phyloP scores from a whole-genome alignment of 2,329 filamentous ascomycete genomes.

The Diaporthe destruens region DNA sequence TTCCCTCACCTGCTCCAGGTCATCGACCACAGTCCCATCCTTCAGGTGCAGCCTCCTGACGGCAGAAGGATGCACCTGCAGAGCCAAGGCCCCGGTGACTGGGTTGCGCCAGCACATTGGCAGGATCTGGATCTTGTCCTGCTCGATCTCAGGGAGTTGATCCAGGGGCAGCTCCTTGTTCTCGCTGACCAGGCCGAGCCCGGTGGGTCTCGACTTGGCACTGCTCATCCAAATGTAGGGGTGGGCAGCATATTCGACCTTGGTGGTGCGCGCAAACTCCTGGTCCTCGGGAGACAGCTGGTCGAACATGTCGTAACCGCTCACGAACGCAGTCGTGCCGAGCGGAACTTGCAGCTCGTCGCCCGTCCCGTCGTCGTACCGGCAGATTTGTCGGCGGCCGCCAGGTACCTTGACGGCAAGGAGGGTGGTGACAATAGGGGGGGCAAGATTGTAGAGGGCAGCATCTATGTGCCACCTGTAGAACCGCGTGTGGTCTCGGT shows the following conservation, averaged over 20 bases:
- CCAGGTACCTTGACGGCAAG: slow-evolving; percentile 80
- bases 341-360: slow-evolving; percentile 77
- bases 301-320: slow-evolving; percentile 78
- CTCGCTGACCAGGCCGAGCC: slow-evolving; percentile 78
- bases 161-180: slow-evolving; percentile 61
- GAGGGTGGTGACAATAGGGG: slow-evolving; percentile 78
- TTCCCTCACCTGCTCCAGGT: slow-evolving; percentile 74
- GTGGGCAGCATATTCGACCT: slow-evolving; percentile 81
- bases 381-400: slow-evolving; percentile 73
- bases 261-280: slow-evolving; percentile 74
- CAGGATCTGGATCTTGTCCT: slow-evolving; percentile 76
- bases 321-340: slow-evolving; percentile 82
- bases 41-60: slow-evolving; percentile 76
- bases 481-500: slow-evolving; percentile 67
- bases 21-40: slow-evolving; percentile 77
- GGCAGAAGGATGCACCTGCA: slow-evolving; percentile 81
- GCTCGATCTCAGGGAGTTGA: slow-evolving; percentile 67
- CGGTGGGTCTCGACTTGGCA: slow-evolving; percentile 75
- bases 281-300: slow-evolving; percentile 74
- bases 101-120: slow-evolving; percentile 86
- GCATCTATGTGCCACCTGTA: slow-evolving; percentile 88
- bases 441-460: slow-evolving; percentile 80
- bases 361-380: slow-evolving; percentile 79
- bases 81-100: slow-evolving; percentile 74
- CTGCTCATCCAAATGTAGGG: slow-evolving; percentile 86